Evolutionary conservation across 2,329 filamentous ascomycete species (phyloP), one percentile per base, ranked within the genome.

Genomic region (Aquanectria penicillioides): DNA sequence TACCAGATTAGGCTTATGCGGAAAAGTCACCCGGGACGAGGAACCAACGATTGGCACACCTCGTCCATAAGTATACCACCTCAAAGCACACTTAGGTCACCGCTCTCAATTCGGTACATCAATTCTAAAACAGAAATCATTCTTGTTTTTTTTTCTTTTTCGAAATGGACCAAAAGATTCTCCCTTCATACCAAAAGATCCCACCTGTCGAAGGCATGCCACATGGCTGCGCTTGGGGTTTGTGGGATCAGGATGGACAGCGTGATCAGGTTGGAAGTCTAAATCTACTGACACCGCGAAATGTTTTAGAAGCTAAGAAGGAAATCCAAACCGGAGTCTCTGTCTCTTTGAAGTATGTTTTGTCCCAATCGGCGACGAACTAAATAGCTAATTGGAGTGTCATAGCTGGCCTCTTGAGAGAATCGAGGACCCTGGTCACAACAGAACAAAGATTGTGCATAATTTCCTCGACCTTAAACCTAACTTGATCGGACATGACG

Each of bases 261-360:
- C 82, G 82, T 38, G 83, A 86, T 40, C 62, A 79, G 17, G 67
- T 81, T 6, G 83, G 83, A 4, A 85, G 82, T 0, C 70, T 86
- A 22, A 86, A 86, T 66, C 75, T 84, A 6, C 71, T 86, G 3
- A 86, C 82, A 0, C 77, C 80, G 0, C 70, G 77, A 1, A 76
- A 82, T 33, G 64, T 74, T 6, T 56, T 60, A 4, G 59, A 58
- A 1, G 70, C 70, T 1, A 67, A 65, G 11, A 28, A 57, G 0
- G 67, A 74, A 28, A 59, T 74, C 28, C 63, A 62, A 12, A 58
- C 70, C 5, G 83, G 83, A 1, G 68, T 83, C 2, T 82, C 82
- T 1, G 77, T 86, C 33, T 84, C 83, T 3, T 76, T 86, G 23
- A 84, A 86, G 80, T 84, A 64, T 63, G 73, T 2, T 2, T 12